Conservation (phyloP, 2,329 filamentous ascomycete genomes). For the Graphilbum fragrans region DNA sequence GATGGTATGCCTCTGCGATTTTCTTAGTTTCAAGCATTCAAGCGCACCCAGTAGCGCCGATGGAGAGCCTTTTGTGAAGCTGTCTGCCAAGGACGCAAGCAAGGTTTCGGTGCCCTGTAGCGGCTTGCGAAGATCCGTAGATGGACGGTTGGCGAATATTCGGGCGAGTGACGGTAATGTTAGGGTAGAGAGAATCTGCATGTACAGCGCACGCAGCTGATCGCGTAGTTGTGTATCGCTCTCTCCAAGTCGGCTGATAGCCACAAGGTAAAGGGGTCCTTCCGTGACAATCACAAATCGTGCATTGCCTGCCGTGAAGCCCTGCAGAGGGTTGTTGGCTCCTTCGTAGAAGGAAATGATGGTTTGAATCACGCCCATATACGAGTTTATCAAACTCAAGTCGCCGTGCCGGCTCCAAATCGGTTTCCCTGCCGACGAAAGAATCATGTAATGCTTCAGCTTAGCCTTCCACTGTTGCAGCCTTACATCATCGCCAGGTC, state of each 20-base stretch:
- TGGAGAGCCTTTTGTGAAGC: slow-evolving; percentile 84
- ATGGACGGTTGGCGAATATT: slow-evolving; percentile 81
- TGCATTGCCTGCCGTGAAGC: slow-evolving; percentile 77
- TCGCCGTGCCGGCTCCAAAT: slow-evolving; percentile 95
- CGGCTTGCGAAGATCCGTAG: slow-evolving; percentile 83
- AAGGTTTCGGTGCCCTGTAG: slow-evolving; percentile 85
- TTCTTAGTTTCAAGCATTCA: slow-evolving; percentile 86
- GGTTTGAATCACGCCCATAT: slow-evolving; percentile 90
- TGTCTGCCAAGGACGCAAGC: slow-evolving; percentile 84
- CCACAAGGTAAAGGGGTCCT: slow-evolving; percentile 83
- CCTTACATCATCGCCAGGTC: slow-evolving; percentile 40
- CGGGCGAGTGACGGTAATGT: slow-evolving; percentile 78
- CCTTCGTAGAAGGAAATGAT: slow-evolving; percentile 95
- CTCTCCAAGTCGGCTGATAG: slow-evolving; percentile 84
- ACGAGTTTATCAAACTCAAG: slow-evolving; percentile 77
- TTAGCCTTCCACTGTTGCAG: slow-evolving; percentile 78
- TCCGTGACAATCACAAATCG: slow-evolving; percentile 78
- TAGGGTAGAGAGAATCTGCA: slow-evolving; percentile 93
- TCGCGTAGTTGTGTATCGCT: slow-evolving; percentile 77
- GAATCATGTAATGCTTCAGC: slow-evolving; percentile 91
- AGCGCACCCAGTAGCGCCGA: slow-evolving; percentile 80
- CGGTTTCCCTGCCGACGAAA: slow-evolving; percentile 92
- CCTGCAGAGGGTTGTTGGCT: slow-evolving; percentile 61
- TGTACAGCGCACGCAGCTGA: slow-evolving; percentile 89
- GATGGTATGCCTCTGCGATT: slow-evolving; percentile 73